phyloP scores from a whole-genome alignment of 352 stramenopile genomes.

The Pythium diclinum region DNA sequence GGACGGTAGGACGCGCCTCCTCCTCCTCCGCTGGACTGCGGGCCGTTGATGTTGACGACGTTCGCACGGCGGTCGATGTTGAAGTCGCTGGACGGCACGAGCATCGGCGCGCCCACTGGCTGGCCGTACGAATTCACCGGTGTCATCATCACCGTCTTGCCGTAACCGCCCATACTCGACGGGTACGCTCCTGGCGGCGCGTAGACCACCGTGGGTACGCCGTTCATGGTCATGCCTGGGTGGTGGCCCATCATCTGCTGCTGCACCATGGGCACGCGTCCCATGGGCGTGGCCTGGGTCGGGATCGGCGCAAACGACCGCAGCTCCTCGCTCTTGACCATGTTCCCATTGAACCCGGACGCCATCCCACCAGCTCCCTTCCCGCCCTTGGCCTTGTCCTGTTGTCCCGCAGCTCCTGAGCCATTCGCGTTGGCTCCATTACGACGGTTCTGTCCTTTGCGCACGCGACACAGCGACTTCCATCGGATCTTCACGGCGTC shows the following conservation, averaged over 20 bases:
- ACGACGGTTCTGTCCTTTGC: constrained; percentile 44
- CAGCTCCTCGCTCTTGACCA: constrained; percentile 73
- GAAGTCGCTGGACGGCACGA: constrained; percentile 32
- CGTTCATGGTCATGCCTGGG: constrained; percentile 5
- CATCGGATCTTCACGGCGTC: constrained; percentile 91
- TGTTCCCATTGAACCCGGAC: constrained; percentile 36
- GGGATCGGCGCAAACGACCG: constrained; percentile 48
- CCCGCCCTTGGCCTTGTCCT: constrained; percentile 11
- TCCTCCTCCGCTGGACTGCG: neutral
- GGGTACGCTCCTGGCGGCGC: constrained; percentile 17
- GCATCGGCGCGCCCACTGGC: constrained; percentile 25
- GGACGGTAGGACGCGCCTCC: constrained; percentile 7
- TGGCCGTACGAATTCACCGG: constrained; percentile 40
- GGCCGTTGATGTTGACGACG: constrained; percentile 37
- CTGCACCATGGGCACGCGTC: constrained; percentile 25
- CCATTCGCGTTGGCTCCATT: constrained; percentile 1
- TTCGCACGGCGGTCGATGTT: constrained; percentile 43
- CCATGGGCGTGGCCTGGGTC: constrained; percentile 32
- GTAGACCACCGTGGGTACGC: constrained; percentile 18
- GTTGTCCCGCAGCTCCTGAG: neutral
- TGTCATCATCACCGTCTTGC: constrained; percentile 23
- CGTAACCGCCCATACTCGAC: constrained; percentile 9
- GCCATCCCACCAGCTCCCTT: too few species aligned
- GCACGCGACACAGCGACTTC: constrained; percentile 85
- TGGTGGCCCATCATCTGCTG: constrained; percentile 26